phyloP scores from a whole-genome alignment of 352 stramenopile species.

The Pythium plurisporium region DNA sequence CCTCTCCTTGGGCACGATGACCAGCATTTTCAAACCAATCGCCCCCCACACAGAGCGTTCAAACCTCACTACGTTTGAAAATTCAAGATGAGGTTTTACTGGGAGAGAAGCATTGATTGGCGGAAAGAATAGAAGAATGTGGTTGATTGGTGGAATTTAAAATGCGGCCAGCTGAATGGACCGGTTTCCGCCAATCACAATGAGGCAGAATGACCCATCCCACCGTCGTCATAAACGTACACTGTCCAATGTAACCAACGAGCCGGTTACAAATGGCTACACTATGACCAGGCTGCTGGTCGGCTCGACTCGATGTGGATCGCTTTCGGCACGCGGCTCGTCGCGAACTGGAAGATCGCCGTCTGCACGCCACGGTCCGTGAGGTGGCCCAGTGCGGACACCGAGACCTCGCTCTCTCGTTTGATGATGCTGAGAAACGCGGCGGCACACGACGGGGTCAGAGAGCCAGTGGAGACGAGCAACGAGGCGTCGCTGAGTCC shows the following conservation, averaged over 20 bases:
- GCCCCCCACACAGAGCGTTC: neutral
- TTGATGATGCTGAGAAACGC: neutral
- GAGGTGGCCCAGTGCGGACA: neutral
- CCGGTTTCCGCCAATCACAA: slow-evolving; percentile 17
- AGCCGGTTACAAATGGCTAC: slow-evolving; percentile 4
- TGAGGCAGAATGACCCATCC: neutral
- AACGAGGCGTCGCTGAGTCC: neutral
- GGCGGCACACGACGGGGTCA: neutral
- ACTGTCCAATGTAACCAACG: no score
- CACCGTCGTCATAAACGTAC: no score
- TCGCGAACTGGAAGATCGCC: neutral
- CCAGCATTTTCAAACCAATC: slow-evolving; percentile 50
- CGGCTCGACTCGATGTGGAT: neutral
- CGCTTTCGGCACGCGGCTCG: neutral
- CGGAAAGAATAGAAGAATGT: slow-evolving; percentile 13
- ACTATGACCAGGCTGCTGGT: neutral
- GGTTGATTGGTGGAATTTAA: slow-evolving; percentile 47
- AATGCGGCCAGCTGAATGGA: slow-evolving; percentile 19
- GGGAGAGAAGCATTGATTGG: slow-evolving; percentile 32
- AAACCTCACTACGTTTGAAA: slow-evolving; percentile 19
- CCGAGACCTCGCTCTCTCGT: neutral
- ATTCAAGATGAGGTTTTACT: neutral
- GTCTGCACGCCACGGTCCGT: neutral
- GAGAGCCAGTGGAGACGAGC: neutral
- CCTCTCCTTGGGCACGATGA: slow-evolving; percentile 48